These are phyloP conservation scores for Fusarium coffeatum DNA, from an alignment of 2,329 filamentous ascomycete species.

Conservation along the genomic window DNA sequence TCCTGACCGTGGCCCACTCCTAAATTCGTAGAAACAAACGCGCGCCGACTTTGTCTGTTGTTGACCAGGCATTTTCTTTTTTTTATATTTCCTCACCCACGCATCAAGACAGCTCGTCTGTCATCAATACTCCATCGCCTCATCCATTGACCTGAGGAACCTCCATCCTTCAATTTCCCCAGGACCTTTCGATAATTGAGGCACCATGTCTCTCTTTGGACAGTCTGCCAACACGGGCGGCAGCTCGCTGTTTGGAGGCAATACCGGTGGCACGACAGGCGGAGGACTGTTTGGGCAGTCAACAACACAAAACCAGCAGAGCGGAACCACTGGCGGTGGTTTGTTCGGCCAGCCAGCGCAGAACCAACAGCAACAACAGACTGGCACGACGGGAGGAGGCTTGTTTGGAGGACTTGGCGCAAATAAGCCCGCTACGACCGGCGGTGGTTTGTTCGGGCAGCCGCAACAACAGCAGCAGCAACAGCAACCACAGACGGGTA, in stretches of 20 bases:
- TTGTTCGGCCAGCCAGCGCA: constrained; percentile 45
- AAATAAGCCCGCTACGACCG: constrained; percentile 41
- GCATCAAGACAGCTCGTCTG: constrained; percentile 28
- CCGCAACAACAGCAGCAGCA: constrained; percentile 39
- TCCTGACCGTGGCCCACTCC: constrained; percentile 46
- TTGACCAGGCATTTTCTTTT: constrained; percentile 24
- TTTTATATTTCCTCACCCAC: constrained; percentile 27
- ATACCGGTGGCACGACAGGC: constrained; percentile 43
- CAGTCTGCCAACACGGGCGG: constrained; percentile 44
- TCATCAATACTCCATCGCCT: constrained; percentile 12
- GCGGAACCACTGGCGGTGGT: constrained; percentile 35
- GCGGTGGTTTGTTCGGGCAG: constrained; percentile 43
- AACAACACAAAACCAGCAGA: constrained; percentile 44
- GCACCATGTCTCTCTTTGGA: constrained; percentile 53
- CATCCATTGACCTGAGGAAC: neutral
- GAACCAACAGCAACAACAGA: constrained; percentile 41
- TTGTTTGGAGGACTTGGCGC: constrained; percentile 50
- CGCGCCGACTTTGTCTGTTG: constrained; percentile 42
- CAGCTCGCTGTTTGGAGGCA: constrained; percentile 44
- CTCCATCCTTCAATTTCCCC: constrained; percentile 1
- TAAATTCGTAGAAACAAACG: constrained; percentile 50
- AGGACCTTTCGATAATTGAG: constrained; percentile 13
- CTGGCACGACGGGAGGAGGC: constrained; percentile 44
- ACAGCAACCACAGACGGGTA: constrained; percentile 38
- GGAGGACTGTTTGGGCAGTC: constrained; percentile 50